phyloP scores from a whole-genome alignment of 148 eudicot genomes.

The Selenicereus undatus region DNA sequence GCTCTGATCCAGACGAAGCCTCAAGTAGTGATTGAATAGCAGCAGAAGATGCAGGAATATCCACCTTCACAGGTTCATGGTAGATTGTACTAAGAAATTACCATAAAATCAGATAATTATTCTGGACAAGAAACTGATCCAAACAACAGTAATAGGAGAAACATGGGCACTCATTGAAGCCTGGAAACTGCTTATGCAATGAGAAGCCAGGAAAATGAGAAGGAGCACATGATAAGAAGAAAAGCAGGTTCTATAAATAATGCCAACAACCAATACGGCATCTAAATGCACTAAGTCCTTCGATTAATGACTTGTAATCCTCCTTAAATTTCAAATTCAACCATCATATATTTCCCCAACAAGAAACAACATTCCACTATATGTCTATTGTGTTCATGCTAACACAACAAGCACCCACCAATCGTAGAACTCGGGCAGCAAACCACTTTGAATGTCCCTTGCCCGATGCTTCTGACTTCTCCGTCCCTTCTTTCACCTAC shows the following conservation, averaged over 20 bases:
- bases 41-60: conserved; percentile 61
- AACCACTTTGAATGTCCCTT: conserved; percentile 43
- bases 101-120: conserved; percentile 16
- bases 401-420: conserved; percentile 47
- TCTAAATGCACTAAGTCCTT: background rate
- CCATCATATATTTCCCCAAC: background rate
- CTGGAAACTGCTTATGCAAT: background rate
- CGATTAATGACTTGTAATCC: background rate
- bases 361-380: background rate
- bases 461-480: conserved; percentile 17
- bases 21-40: conserved; percentile 67
- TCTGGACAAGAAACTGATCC: conserved; percentile 10
- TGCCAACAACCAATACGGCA: background rate
- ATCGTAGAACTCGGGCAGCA: conserved; percentile 49
- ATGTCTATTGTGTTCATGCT: background rate
- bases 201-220: background rate
- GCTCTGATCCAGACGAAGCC: conserved; percentile 71
- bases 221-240: background rate
- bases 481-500: conserved; percentile 38
- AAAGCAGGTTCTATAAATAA: too few relatives aligned
- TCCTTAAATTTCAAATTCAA: background rate
- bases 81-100: conserved; percentile 22
- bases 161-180: background rate
- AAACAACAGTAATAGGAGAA: conserved; percentile 7
- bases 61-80: conserved; percentile 49